Evolutionary conservation across 2,329 filamentous ascomycete genomes (phyloP).

Genomic region (Ophiostoma montium): DNA sequence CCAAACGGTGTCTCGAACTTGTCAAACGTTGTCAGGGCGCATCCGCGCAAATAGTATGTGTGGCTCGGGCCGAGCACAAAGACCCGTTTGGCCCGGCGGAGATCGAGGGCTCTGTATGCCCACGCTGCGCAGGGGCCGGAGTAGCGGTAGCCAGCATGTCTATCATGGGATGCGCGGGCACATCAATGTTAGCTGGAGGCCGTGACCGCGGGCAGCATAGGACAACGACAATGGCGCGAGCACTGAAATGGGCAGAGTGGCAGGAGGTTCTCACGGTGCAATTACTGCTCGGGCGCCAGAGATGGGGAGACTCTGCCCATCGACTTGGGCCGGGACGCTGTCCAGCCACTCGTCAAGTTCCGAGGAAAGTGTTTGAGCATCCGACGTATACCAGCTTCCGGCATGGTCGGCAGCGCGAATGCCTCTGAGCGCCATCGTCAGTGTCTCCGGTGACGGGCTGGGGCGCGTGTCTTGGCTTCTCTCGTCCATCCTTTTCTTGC

Average conservation of each 20-base stretch:
- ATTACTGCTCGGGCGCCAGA: slow-evolving; percentile 72
- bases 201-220: neutral
- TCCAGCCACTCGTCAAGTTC: slow-evolving; percentile 66
- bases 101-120: slow-evolving; percentile 81
- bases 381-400: slow-evolving; percentile 70
- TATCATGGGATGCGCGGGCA: slow-evolving; percentile 21
- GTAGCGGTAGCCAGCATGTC: slow-evolving; percentile 87
- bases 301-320: slow-evolving; percentile 49
- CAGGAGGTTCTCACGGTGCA: slow-evolving; percentile 55
- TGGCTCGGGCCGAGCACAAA: slow-evolving; percentile 92
- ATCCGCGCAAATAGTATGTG: slow-evolving; percentile 63
- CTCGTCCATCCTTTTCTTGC: no score
- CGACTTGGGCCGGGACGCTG: slow-evolving; percentile 51
- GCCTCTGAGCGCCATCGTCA: slow-evolving; percentile 10
- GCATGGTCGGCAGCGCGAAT: slow-evolving; percentile 41
- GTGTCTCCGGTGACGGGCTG: neutral
- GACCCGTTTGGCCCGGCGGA: slow-evolving; percentile 68
- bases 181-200: neutral
- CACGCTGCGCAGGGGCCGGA: slow-evolving; percentile 87
- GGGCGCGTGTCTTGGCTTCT: neutral
- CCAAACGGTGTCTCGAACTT: slow-evolving; percentile 65
- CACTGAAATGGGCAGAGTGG: neutral
- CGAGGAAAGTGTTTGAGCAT: slow-evolving; percentile 40
- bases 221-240: neutral
- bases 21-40: slow-evolving; percentile 60